Base-by-base conservation (phyloP, 2,329 filamentous ascomycete genomes). In the Colletotrichum liriopes region DNA sequence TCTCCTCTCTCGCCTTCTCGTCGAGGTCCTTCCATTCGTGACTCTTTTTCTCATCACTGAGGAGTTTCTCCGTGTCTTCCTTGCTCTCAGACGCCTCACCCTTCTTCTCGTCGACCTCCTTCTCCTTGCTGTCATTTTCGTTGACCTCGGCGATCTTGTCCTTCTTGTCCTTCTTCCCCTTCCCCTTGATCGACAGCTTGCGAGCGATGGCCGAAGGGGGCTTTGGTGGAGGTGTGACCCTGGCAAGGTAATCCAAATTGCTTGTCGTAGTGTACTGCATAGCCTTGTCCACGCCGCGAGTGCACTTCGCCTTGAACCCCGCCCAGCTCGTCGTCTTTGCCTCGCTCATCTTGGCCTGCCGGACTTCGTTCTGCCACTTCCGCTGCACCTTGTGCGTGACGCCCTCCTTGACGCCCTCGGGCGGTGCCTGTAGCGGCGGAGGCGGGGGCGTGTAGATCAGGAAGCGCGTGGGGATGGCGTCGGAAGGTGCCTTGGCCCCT, bases 251-350 rank as follows among this genome's bases (percentile, higher is more conserved):
- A 23, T 72, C 69, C 9, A 72, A 39, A 11, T 72, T 72, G 32
- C 69, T 72, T 5, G 69, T 72, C 14, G 69, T 72, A 5, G 69
- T 72, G 32, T 72, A 72, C 32, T 72, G 69, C 69, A 72, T 72
- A 14, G 69, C 69, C 54, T 69, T 72, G 7, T 72, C 69, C 7
- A 72, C 69, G 0, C 69, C 69, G 16, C 69, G 37, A 0, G 69
- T 72, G 51, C 69, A 72, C 59, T 72, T 72, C 2, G 69, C 69
- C 45, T 69, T 68, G 59, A 72, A 72, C 0, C 69, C 69, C 26
- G 69, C 69, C 69, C 69, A 72, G 23, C 69, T 72, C 20, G 69
- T 72, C 23, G 69, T 72, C 54, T 72, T 72, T 2, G 69, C 69
- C 1, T 72, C 69, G 45, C 52, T 72, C 52, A 59, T 55, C 69